phyloP scores from a whole-genome alignment of 495 filamentous ascomycete genomes.

The Parathielavia appendiculata region DNA sequence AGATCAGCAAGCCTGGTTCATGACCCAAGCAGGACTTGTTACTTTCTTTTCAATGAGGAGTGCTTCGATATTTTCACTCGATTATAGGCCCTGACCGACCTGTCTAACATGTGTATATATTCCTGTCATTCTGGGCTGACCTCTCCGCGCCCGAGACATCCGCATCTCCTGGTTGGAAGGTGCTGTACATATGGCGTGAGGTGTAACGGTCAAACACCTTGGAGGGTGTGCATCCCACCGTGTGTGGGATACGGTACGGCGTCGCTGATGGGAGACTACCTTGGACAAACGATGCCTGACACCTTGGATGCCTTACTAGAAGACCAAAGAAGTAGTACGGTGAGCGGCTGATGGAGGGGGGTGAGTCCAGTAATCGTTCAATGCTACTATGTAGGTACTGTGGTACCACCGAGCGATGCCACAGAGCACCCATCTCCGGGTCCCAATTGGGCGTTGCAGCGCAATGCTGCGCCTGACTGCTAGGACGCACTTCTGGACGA shows the following conservation, averaged over 20 bases:
- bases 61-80: too few species aligned
- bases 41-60: too few species aligned
- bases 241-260: constrained; percentile 11
- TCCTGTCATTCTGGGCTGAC: too few species aligned
- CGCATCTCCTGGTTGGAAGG: background rate
- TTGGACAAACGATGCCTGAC: too few species aligned
- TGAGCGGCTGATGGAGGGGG: background rate
- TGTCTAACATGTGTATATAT: too few species aligned
- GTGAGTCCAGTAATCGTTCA: background rate
- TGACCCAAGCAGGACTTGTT: too few species aligned
- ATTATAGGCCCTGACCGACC: too few species aligned
- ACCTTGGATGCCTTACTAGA: too few species aligned
- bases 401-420: background rate
- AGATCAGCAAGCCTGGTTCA: too few species aligned
- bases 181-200: background rate
- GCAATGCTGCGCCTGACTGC: background rate
- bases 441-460: background rate
- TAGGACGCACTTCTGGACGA: too few species aligned
- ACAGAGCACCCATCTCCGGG: background rate
- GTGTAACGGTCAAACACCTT: background rate
- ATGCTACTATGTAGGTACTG: background rate
- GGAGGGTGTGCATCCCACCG: background rate
- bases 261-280: background rate
- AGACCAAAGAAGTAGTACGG: background rate
- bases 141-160: background rate